Base-by-base conservation (phyloP, 139 green algal genomes). In the Chlorella ohadii region DNA sequence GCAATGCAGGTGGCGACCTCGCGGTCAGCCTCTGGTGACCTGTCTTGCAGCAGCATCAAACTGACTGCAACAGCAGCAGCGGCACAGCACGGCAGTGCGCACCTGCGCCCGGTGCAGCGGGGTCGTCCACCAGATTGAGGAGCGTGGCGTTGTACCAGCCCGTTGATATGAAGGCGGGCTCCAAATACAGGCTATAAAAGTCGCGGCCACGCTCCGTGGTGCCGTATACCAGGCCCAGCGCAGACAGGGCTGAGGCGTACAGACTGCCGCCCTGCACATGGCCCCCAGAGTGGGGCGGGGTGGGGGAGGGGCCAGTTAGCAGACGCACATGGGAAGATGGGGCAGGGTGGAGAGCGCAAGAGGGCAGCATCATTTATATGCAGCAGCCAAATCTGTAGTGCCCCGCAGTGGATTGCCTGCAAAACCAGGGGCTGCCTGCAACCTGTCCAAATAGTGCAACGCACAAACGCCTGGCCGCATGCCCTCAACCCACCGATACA, bases 161-260 rank as follows among this genome's bases (percentile, higher is more conserved):
- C 78, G 57, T 78, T 76, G 33, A 67, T 65, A n/a, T 59, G 39
- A 91, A 70, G 11, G 79, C 88, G 11, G 88, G 84, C 85, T 91
- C 90, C 64, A 92, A 31, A 68, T 89, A 91, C 28, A 74, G 15
- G 34, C 78, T 71, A 13, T 51, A 55, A 9, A 65, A 74, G 11
- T 79, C 55, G 28, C 38, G 23, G 33, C 41, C 41, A 23, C 44
- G 25, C 56, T 64, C 68, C 59, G 25, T 64, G 63, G 74, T 91
- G 61, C 89, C 89, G 68, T 91, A 56, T 7, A 72, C 64, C 17
- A 91, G 34, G 0, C 88, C 88, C 73, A 92, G 51, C 67, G 84
- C 36, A 3, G 75, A 83, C n/a, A 91, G 31, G 15, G 80, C 82
- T 22, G 87, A 75, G 0, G 57, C 70, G 38, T 88, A 87, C 12